These are phyloP conservation scores for Coemansia biformis DNA, from an alignment of 192 early-diverging fungal species.

Conservation along the genomic window DNA sequence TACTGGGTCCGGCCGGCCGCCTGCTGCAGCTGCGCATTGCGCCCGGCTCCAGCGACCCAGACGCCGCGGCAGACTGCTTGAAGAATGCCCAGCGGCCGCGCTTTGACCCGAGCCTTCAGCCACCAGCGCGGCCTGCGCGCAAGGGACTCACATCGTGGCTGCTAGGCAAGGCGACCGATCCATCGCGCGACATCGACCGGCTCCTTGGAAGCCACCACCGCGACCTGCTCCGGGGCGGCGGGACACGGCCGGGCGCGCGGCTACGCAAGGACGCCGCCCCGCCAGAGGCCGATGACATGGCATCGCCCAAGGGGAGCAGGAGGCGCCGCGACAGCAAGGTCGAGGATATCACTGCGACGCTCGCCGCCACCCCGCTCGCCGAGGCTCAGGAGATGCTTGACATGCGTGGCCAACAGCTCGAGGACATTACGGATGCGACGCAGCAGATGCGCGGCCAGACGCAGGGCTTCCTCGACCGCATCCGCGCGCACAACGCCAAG, in stretches of 20 bases:
- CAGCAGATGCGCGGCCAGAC: conserved; percentile 21
- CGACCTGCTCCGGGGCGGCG: conserved; percentile 22
- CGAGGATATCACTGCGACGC: conserved; percentile 4
- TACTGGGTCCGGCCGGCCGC: conserved; percentile 11
- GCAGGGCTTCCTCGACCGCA: conserved; percentile 26
- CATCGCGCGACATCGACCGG: conserved; percentile 24
- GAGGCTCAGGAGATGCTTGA: conserved; percentile 27
- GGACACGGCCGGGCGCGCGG: conserved; percentile 18
- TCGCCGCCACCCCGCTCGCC: conserved; percentile 7
- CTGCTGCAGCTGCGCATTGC: conserved; percentile 16
- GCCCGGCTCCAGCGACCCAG: neutral
- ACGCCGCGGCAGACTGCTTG: no score
- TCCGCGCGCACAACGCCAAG: conserved; percentile 41
- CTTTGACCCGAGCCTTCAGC: conserved; percentile 9
- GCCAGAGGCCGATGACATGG: neutral
- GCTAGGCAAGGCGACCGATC: conserved; percentile 26
- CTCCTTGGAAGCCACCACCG: conserved; percentile 29
- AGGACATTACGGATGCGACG: conserved; percentile 14
- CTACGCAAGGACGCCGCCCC: conserved; percentile 3
- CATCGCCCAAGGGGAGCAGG: neutral
- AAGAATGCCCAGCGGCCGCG: neutral
- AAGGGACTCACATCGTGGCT: conserved; percentile 44
- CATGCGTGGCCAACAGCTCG: conserved; percentile 32
- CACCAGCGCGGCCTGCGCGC: conserved; percentile 25
- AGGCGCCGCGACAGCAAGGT: conserved; percentile 12